Percentiles rank a stretch among this genome's conserved stretches.
These are phyloP conservation scores for Ustilago curta DNA, from an alignment of 1,284 basidiomycete genomes.

Conservation along the genomic window DNA sequence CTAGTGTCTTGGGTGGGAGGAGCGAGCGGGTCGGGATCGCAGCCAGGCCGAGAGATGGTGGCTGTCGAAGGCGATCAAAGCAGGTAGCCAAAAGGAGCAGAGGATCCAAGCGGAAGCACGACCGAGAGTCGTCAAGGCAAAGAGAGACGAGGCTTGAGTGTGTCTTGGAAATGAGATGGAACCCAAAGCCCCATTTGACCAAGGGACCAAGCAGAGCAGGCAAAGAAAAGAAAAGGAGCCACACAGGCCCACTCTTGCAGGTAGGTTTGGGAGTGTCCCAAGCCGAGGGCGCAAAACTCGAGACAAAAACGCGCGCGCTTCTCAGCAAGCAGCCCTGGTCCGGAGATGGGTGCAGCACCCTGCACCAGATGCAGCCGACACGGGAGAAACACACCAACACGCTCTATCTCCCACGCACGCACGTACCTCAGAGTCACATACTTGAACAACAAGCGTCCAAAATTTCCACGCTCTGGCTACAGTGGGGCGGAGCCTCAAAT, in stretches of 20 bases:
- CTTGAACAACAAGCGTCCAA: not conserved
- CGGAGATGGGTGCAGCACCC: constrained; percentile 31
- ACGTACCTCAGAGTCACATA: not conserved
- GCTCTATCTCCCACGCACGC: not conserved
- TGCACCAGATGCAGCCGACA: constrained; percentile 27
- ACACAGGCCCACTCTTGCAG: not conserved
- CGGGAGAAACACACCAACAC: constrained; percentile 10
- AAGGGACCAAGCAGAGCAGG: not conserved
- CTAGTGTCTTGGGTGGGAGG: not conserved
- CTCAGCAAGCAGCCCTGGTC: constrained; percentile 3
- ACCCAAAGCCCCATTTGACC: not conserved
- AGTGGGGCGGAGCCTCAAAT: constrained; percentile 1
- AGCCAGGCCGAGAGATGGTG: not conserved
- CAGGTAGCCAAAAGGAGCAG: constrained; percentile 15
- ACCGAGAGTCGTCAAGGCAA: no score
- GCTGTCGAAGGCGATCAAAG: constrained; percentile 14
- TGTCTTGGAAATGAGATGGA: not conserved
- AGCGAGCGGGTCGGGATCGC: not conserved
- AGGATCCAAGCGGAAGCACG: not conserved
- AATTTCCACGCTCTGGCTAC: constrained; percentile 1
- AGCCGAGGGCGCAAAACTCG: constrained; percentile 6
- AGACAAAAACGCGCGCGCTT: constrained; percentile 8
- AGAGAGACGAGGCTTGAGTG: not conserved
- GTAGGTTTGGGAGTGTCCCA: not conserved
- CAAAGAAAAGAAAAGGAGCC: not conserved